Base-by-base conservation (phyloP, 345 rosid genomes). In the Salix viminalis region DNA sequence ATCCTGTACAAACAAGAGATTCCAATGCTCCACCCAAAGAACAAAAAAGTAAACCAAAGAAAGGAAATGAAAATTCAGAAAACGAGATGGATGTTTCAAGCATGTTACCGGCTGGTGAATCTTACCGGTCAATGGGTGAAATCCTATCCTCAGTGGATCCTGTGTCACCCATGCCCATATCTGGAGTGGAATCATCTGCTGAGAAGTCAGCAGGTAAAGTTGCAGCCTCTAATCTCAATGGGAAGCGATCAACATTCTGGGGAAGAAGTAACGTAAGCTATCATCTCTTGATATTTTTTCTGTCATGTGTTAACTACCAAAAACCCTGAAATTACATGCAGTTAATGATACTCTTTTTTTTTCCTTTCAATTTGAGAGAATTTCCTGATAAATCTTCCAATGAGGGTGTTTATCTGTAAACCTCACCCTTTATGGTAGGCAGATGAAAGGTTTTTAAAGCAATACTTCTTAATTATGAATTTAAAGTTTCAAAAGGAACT, bases 241-340 rank as follows among this genome's bases (percentile, higher is more conserved):
- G 89, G 32, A 93, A 90, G 87, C 86, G 93, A 39, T 76, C 96
- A 80, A 79, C 93, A 62, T 91, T 96, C 79, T 93, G 99, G 99
- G 93, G 97, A 81, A 91, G 98, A 87, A 93, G 89, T 82, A 83
- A 80, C 83, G 99, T 96, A 83, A 85, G 98, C 87, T 61, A 62
- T 75, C 64, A 58, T 64, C 78, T 71, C 18, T 79, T 77, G 41
- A 75, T 79, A 44, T 19, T 37, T 75, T 67, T 1, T 69, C 30
- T n/a, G 18, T 5, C 77, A 61, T 11, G 14, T 24, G 37, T 46
- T 4, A 72, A 42, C 26, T 71, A 23, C 3, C 6, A 19, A 67
- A 36, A 79, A 62, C 12, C 66, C 21, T 52, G 24, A 19, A 5
- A 64, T 79, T 19, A 58, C 56, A 69, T 68, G 66, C 72, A 41